Conservation (phyloP, 2,329 filamentous ascomycete species). For the Phialophora verrucosa region DNA sequence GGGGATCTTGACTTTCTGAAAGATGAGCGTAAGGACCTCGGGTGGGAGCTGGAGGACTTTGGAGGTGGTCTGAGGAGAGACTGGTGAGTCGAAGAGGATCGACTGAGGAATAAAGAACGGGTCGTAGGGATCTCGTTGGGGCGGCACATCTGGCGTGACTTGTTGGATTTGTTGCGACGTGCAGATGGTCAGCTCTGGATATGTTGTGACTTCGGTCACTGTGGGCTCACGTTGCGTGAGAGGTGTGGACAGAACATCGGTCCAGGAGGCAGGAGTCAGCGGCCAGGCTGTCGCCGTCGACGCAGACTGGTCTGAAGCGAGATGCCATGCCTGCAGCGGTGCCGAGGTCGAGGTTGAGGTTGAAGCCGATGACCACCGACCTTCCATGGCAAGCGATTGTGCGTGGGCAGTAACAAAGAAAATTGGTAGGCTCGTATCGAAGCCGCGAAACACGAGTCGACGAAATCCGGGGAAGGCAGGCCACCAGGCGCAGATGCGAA, state of each 20-base stretch:
- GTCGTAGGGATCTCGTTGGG: constrained; percentile 20
- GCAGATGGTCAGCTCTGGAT: neutral
- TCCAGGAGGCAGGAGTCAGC: neutral
- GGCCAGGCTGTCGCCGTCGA: neutral
- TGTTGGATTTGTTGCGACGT: neutral
- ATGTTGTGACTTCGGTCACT: neutral
- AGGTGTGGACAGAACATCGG: neutral
- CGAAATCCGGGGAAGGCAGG: neutral
- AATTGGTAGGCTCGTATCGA: neutral
- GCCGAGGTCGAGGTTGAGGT: neutral
- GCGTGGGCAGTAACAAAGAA: neutral
- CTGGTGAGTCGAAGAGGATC: constrained; percentile 19
- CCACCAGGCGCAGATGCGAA: neutral
- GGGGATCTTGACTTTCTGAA: constrained; percentile 28
- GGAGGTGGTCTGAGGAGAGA: constrained; percentile 14
- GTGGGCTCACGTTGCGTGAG: neutral
- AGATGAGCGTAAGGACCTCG: constrained; percentile 32
- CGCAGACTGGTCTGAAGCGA: neutral
- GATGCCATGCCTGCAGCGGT: neutral
- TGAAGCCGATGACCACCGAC: neutral
- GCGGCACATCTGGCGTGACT: neutral
- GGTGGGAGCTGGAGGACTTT: constrained; percentile 28
- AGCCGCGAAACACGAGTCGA: neutral
- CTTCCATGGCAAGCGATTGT: neutral
- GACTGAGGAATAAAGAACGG: constrained; percentile 33